Percentiles rank a stretch among this genome's conserved stretches.
phyloP scores from a whole-genome alignment of 306 rosid genomes.

The Begonia masoniana region DNA sequence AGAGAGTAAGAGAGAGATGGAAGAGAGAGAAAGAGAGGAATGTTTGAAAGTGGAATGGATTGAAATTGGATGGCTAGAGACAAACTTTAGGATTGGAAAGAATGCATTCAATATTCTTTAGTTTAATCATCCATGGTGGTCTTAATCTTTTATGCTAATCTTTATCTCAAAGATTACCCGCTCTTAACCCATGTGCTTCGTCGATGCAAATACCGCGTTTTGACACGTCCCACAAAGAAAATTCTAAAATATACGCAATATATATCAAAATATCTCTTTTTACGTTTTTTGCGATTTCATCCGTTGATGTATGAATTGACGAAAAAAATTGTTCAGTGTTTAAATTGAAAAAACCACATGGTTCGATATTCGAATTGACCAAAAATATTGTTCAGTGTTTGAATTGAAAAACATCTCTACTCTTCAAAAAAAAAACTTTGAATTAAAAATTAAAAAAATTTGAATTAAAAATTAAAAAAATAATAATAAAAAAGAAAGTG shows the following conservation, averaged over 20 bases:
- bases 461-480: not conserved
- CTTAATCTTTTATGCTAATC: conserved; percentile 8
- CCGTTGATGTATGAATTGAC: no score
- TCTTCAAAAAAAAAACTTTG: no score
- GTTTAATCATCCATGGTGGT: conserved; percentile 3
- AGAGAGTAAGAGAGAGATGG: not conserved
- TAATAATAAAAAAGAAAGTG: conserved; percentile 1
- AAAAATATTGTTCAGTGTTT: no score
- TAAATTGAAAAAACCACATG: no score
- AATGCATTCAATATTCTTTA: not conserved
- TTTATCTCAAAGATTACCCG: not conserved
- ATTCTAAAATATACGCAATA: no score
- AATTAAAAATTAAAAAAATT: not conserved
- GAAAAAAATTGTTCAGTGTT: no score
- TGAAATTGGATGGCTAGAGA: conserved; percentile 20
- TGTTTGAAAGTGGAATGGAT: conserved; percentile 6
- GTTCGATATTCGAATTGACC: no score
- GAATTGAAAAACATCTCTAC: no score
- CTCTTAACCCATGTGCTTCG: not conserved
- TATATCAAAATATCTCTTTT: not conserved
- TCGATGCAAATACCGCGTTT: conserved; percentile 16
- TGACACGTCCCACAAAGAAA: not conserved
- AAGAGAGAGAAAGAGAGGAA: not conserved
- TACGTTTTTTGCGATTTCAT: no score
- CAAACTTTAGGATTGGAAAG: conserved; percentile 14